Evolutionary conservation across 176 grass and related monocot species (phyloP).

Genomic region (Oryza meridionalis): DNA sequence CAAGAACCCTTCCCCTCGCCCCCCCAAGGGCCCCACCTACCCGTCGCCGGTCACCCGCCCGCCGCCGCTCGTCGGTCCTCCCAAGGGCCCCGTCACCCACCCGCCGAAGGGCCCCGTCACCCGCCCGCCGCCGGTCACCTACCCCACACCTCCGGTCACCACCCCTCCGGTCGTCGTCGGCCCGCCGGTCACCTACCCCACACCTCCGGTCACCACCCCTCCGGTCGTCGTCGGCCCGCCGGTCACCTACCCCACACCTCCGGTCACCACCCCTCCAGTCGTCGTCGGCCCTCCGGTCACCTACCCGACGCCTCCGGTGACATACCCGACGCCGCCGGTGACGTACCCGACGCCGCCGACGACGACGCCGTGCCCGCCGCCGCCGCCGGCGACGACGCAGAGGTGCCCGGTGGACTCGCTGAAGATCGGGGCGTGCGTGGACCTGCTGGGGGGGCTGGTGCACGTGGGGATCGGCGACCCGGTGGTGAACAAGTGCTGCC

Average conservation of each 20-base stretch:
- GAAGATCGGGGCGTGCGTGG: slow-evolving; percentile 93
- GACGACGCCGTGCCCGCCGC: slow-evolving; percentile 25
- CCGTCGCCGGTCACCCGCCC: slow-evolving; percentile 43
- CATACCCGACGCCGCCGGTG: slow-evolving; percentile 37
- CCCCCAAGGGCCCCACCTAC: slow-evolving; percentile 29
- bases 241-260: slow-evolving; percentile 30
- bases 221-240: slow-evolving; percentile 31
- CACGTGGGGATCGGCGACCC: slow-evolving; percentile 89
- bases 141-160: not conserved
- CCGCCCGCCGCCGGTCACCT: not conserved
- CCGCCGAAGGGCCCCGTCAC: not conserved
- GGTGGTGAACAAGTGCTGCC: slow-evolving; percentile 90
- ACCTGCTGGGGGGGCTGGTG: slow-evolving; percentile 90
- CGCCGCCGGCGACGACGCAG: slow-evolving; percentile 34
- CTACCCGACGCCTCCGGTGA: slow-evolving; percentile 29
- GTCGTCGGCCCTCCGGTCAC: slow-evolving; percentile 45
- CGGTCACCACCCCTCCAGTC: not conserved
- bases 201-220: not conserved
- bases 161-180: slow-evolving; percentile 3
- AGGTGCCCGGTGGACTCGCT: slow-evolving; percentile 83
- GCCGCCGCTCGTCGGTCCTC: not conserved
- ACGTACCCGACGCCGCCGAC: slow-evolving; percentile 28
- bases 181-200: not conserved
- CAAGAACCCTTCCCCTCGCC: slow-evolving; percentile 15
- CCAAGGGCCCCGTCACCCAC: not conserved